These are phyloP conservation scores for Carpinus viminea DNA, from an alignment of 306 rosid species.

Conservation along the genomic window DNA sequence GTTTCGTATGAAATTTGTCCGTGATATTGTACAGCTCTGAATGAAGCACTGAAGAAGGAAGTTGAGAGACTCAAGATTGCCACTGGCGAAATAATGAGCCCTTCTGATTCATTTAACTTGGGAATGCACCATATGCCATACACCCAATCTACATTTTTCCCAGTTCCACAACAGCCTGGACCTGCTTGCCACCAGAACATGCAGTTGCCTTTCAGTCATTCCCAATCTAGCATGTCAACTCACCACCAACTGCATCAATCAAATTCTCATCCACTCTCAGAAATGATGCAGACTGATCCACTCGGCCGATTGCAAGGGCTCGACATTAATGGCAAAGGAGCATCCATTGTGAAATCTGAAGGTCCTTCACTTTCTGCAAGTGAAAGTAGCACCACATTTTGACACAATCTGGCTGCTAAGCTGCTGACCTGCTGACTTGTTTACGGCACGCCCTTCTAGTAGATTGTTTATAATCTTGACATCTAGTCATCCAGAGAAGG, in stretches of 20 bases:
- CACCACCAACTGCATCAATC: constrained; percentile 69
- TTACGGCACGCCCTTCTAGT: constrained; percentile 41
- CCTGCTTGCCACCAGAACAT: constrained; percentile 60
- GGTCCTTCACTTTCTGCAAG: constrained; percentile 87
- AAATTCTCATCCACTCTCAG: constrained; percentile 62
- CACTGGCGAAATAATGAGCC: constrained; percentile 82
- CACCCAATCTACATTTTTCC: constrained; percentile 61
- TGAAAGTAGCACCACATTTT: constrained; percentile 86
- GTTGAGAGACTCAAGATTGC: constrained; percentile 93
- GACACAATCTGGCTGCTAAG: constrained; percentile 40
- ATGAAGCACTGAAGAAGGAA: constrained; percentile 91
- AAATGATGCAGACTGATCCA: constrained; percentile 74
- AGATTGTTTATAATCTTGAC: constrained; percentile 75
- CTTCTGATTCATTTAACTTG: constrained; percentile 69
- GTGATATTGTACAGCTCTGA: constrained; percentile 61
- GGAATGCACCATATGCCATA: constrained; percentile 83
- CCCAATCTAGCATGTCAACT: constrained; percentile 47
- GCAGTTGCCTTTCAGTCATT: constrained; percentile 58
- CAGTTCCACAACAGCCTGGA: constrained; percentile 57
- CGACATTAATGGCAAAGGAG: constrained; percentile 74
- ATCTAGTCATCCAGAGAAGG: constrained; percentile 56
- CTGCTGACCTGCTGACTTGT: constrained; percentile 73
- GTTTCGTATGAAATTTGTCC: constrained; percentile 15
- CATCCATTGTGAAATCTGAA: constrained; percentile 68
- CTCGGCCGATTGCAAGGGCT: constrained; percentile 92